Percentiles rank a stretch among this genome's conserved stretches.
Evolutionary conservation across 2,329 filamentous ascomycete species (phyloP).

Genomic region (Eutypella sp.): DNA sequence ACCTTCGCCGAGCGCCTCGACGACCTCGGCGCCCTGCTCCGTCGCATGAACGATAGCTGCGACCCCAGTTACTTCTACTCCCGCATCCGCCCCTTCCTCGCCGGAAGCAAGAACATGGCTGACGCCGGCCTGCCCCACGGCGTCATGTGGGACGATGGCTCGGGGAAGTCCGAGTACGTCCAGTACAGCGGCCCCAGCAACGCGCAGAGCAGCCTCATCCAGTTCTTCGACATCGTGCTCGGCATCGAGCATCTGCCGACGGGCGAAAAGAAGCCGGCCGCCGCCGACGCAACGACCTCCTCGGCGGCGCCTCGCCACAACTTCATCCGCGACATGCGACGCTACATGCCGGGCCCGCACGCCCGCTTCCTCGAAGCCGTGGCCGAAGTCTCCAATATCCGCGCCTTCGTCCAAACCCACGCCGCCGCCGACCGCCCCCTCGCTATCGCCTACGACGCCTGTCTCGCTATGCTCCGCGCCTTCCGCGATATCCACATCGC

Average conservation of each 20-base stretch:
- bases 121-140: conserved; percentile 87
- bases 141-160: conserved; percentile 80
- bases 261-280: conserved; percentile 59
- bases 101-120: conserved; percentile 95
- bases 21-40: conserved; percentile 71
- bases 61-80: conserved; percentile 94
- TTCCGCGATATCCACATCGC: conserved; percentile 94
- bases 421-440: conserved; percentile 56
- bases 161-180: conserved; percentile 62
- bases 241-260: conserved; percentile 89
- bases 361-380: conserved; percentile 84
- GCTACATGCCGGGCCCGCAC: conserved; percentile 93
- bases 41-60: conserved; percentile 92
- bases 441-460: conserved; percentile 82
- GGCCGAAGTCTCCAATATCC: conserved; percentile 76
- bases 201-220: conserved; percentile 92
- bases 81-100: conserved; percentile 90
- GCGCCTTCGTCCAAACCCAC: conserved; percentile 67
- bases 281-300: conserved; percentile 27
- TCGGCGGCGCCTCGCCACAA: conserved; percentile 59
- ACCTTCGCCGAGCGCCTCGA: conserved; percentile 83
- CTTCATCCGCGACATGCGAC: conserved; percentile 95
- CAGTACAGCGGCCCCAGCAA: conserved; percentile 94
- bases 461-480: conserved; percentile 62
- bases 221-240: conserved; percentile 92